phyloP scores from a whole-genome alignment of 805 yeast species.

The Teunomyces funiuensis region DNA sequence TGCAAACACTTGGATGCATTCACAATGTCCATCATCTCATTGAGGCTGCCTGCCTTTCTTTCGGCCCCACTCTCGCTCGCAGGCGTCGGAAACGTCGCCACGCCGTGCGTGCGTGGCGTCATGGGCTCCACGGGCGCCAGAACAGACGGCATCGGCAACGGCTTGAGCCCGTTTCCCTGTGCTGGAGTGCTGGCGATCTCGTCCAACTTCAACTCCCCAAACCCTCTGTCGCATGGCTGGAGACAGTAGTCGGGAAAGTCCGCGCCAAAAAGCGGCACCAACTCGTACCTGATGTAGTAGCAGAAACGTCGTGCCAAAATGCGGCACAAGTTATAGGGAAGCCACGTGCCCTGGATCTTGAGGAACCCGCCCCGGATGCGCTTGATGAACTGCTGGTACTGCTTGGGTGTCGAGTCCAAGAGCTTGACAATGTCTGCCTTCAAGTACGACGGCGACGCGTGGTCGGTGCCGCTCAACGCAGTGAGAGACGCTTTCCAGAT shows the following conservation, averaged over 20 bases:
- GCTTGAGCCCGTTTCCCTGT: background rate
- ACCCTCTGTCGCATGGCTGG: constrained; percentile 58
- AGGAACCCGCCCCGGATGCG: constrained; percentile 88
- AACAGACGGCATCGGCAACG: background rate
- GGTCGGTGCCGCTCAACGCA: constrained; percentile 10
- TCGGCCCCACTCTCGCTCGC: background rate
- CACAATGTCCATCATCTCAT: constrained; percentile 30
- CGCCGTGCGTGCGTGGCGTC: background rate
- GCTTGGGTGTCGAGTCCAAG: constrained; percentile 60
- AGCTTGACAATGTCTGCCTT: constrained; percentile 79
- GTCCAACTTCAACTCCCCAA: constrained; percentile 58
- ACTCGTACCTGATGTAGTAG: constrained; percentile 69
- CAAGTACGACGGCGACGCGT: constrained; percentile 15
- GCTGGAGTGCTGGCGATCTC: constrained; percentile 21
- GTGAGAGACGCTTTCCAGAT: constrained; percentile 65
- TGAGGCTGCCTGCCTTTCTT: background rate
- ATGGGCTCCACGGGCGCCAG: background rate
- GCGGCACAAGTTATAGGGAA: constrained; percentile 68
- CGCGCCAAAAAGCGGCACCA: constrained; percentile 78
- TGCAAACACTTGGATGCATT: constrained; percentile 39
- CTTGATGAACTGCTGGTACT: constrained; percentile 58
- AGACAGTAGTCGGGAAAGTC: constrained; percentile 63
- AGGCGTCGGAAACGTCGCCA: background rate
- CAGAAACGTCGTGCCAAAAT: constrained; percentile 72
- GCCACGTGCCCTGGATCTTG: constrained; percentile 94